Percentiles rank a stretch among this genome's conserved stretches.
Evolutionary conservation across 352 stramenopile species (phyloP).

Genomic region (Phytophthora palmivora): DNA sequence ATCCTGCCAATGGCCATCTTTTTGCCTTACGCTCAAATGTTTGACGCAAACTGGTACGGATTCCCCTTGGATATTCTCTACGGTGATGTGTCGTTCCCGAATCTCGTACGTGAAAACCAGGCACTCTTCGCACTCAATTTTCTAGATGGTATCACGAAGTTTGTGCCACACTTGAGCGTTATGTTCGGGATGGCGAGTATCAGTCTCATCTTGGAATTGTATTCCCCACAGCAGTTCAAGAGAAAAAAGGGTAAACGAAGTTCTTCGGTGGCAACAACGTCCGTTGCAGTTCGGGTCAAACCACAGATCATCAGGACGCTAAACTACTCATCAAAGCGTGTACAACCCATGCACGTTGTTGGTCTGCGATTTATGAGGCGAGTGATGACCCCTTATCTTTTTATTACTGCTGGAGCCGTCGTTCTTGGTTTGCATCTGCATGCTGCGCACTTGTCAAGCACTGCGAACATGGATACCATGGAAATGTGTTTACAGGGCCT

Average conservation of each 20-base stretch:
- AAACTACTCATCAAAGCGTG: not conserved
- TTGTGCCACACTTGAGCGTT: slow-evolving; percentile 50
- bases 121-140: slow-evolving; percentile 41
- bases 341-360: not conserved
- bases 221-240: slow-evolving; percentile 7
- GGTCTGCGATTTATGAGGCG: slow-evolving; percentile 8
- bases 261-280: not conserved
- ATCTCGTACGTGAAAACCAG: slow-evolving; percentile 55
- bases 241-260: not conserved
- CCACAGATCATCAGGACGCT: not conserved
- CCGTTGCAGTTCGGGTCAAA: not conserved
- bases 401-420: slow-evolving; percentile 11
- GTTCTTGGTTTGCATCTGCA: slow-evolving; percentile 26
- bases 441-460: slow-evolving; percentile 4
- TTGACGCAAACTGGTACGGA: slow-evolving; percentile 30
- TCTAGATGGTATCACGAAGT: slow-evolving; percentile 38
- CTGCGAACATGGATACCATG: slow-evolving; percentile 7
- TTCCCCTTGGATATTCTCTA: slow-evolving; percentile 53
- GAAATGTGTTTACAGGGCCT: slow-evolving; percentile 40
- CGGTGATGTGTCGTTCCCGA: slow-evolving; percentile 50
- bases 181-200: slow-evolving; percentile 41
- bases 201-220: slow-evolving; percentile 35
- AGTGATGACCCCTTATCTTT: slow-evolving; percentile 26
- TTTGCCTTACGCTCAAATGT: slow-evolving; percentile 36
- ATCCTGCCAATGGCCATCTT: slow-evolving; percentile 28